Percentiles rank a stretch among this genome's conserved stretches.
These are phyloP conservation scores for Phanerochaete carnosa DNA, from an alignment of 768 basidiomycete genomes.

Conservation along the genomic window DNA sequence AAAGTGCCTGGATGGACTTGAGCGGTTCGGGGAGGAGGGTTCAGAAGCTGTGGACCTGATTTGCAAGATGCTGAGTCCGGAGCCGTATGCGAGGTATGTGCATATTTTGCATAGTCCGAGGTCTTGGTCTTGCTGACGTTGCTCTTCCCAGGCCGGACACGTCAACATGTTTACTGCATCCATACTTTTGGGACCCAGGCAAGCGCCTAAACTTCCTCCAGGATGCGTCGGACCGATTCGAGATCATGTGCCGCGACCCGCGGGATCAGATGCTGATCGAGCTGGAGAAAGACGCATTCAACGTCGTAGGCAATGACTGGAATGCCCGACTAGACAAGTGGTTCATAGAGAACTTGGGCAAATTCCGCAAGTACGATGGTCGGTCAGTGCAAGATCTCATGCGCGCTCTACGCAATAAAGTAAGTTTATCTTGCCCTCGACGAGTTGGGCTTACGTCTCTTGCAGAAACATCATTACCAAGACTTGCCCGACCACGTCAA, in stretches of 20 bases:
- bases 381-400: constrained; percentile 87
- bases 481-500: constrained; percentile 92
- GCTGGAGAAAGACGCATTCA: constrained; percentile 66
- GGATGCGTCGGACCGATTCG: constrained; percentile 96
- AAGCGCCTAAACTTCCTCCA: constrained; percentile 91
- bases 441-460: neutral
- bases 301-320: constrained; percentile 91
- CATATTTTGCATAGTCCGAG: neutral
- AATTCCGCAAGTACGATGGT: constrained; percentile 96
- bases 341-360: constrained; percentile 93
- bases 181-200: constrained; percentile 94
- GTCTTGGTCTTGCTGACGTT: constrained; percentile 5
- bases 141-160: constrained; percentile 71
- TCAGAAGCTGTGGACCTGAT: constrained; percentile 88
- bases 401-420: constrained; percentile 93
- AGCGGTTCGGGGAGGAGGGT: constrained; percentile 89
- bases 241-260: constrained; percentile 95
- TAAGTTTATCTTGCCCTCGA: constrained; percentile 30
- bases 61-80: constrained; percentile 68
- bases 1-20: constrained; percentile 66
- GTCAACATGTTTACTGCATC: constrained; percentile 82
- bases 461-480: constrained; percentile 95
- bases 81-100: constrained; percentile 70
- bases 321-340: constrained; percentile 78
- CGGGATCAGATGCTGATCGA: constrained; percentile 70